Percentiles rank a stretch among this genome's conserved stretches.
Evolutionary conservation across 2,329 filamentous ascomycete species (phyloP).

Genomic region (Fusarium luffae): DNA sequence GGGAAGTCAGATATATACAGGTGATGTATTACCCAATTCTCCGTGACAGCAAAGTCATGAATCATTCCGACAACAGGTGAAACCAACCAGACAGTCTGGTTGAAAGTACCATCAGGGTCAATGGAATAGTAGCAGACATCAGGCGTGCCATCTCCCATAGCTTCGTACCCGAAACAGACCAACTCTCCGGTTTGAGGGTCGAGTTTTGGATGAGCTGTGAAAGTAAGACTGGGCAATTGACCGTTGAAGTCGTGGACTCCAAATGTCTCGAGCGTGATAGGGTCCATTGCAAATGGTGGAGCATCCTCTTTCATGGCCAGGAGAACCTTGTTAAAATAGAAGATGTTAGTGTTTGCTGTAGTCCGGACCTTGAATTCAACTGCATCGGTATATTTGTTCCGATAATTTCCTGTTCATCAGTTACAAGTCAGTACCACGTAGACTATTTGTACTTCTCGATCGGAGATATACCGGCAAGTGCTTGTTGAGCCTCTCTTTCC

Average conservation of each 20-base stretch:
- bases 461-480: neutral
- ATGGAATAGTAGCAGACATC: neutral
- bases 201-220: constrained; percentile 18
- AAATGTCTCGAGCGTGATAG: constrained; percentile 15
- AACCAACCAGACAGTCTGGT: neutral
- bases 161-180: constrained; percentile 16
- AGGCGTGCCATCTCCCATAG: constrained; percentile 1
- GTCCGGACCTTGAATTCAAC: constrained; percentile 13
- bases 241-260: constrained; percentile 14
- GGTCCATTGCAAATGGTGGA: constrained; percentile 13
- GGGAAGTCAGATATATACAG: fast-evolving
- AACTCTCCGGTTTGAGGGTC: constrained; percentile 9
- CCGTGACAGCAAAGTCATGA: constrained; percentile 14
- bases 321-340: constrained; percentile 10
- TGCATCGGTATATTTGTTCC: constrained; percentile 18
- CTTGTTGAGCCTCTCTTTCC: neutral
- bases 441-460: fast-evolving
- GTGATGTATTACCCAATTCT: constrained; percentile 12
- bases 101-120: neutral
- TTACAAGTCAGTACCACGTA: neutral
- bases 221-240: constrained; percentile 1
- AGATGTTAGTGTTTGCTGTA: constrained; percentile 21
- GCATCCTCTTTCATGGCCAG: constrained; percentile 23
- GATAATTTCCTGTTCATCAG: neutral
- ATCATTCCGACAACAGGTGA: constrained; percentile 23